phyloP scores from a whole-genome alignment of 257 asterid species.

The Plantago elongata region DNA sequence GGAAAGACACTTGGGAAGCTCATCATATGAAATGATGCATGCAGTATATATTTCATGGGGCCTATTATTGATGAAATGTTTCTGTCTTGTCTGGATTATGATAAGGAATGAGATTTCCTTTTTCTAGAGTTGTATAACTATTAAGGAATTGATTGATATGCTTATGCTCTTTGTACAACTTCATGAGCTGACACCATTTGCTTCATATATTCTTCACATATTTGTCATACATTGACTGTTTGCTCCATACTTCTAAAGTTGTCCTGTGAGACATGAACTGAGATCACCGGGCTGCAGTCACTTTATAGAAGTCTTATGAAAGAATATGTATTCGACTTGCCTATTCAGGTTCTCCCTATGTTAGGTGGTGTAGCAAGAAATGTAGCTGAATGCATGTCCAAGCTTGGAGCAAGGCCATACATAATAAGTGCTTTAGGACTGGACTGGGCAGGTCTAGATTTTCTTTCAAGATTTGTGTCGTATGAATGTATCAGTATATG shows the following conservation, averaged over 20 bases:
- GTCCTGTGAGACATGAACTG: background rate
- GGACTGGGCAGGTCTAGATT: slow-evolving; percentile 73
- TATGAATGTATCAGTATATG: background rate
- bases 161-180: too few relatives aligned
- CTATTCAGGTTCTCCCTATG: slow-evolving; percentile 59
- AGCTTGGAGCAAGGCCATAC: slow-evolving; percentile 80
- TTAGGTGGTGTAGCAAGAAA: slow-evolving; percentile 95
- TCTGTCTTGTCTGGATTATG: too few relatives aligned
- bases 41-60: too few relatives aligned
- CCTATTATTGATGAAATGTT: too few relatives aligned
- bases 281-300: background rate
- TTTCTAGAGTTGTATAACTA: too few relatives aligned
- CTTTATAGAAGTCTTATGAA: background rate
- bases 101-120: too few relatives aligned
- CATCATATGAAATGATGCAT: too few relatives aligned
- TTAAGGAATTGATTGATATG: too few relatives aligned
- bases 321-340: slow-evolving; percentile 7
- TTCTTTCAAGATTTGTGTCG: background rate
- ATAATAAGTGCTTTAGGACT: slow-evolving; percentile 84
- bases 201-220: background rate
- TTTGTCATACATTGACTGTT: background rate
- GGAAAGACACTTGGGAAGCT: too few relatives aligned
- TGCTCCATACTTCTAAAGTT: background rate
- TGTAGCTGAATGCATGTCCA: slow-evolving; percentile 90
- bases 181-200: too few relatives aligned